These are phyloP conservation scores for Trichoderma asperellum DNA, from an alignment of 2,329 filamentous ascomycete species.

Conservation along the genomic window DNA sequence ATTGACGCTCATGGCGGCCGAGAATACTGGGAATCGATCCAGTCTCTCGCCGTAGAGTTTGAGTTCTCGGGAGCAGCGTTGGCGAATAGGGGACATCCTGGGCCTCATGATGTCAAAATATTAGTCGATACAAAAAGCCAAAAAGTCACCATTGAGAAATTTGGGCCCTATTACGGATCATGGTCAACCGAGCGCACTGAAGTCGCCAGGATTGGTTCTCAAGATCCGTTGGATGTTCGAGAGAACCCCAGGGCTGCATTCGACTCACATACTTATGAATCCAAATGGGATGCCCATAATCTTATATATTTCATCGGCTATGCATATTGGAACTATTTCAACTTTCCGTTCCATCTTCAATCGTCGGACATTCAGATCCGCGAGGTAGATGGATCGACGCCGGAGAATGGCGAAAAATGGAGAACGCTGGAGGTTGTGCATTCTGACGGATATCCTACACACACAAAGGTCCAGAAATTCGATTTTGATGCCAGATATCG, in stretches of 20 bases:
- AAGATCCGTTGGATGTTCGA: neutral
- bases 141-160: neutral
- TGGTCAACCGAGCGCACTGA: slow-evolving; percentile 4
- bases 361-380: neutral
- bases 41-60: neutral
- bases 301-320: slow-evolving; percentile 7
- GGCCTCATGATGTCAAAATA: neutral
- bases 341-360: neutral
- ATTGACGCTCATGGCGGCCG: slow-evolving; percentile 1
- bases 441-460: neutral
- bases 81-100: neutral
- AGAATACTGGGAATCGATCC: slow-evolving; percentile 10
- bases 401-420: slow-evolving; percentile 7
- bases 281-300: slow-evolving; percentile 1
- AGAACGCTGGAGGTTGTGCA: neutral
- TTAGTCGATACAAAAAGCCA: slow-evolving; percentile 1
- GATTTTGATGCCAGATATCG: neutral
- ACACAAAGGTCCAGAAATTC: slow-evolving; percentile 11
- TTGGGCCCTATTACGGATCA: slow-evolving; percentile 2
- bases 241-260: slow-evolving; percentile 1
- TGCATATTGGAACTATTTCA: slow-evolving; percentile 17
- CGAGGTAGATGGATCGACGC: neutral
- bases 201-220: neutral
- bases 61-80: neutral
- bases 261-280: neutral